Conservation (phyloP, 2,329 filamentous ascomycete genomes). For the Hyphodiscus sp. region DNA sequence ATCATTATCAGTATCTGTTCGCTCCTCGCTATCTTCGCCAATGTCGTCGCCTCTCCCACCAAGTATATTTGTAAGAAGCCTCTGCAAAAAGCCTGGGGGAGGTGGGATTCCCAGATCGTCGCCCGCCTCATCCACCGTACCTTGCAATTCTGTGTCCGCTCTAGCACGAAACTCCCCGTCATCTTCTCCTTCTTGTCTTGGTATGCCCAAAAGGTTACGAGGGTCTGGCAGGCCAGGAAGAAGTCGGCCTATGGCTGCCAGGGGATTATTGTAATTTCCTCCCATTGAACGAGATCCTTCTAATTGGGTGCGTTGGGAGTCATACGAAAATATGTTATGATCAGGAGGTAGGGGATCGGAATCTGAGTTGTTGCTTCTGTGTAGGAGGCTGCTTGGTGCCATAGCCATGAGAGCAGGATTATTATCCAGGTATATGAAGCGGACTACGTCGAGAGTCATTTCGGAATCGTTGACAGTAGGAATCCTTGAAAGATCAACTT, state of each 20-base stretch:
- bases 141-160: background rate
- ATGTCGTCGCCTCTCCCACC: background rate
- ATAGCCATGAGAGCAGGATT: slow-evolving; percentile 27
- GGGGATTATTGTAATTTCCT: slow-evolving; percentile 19
- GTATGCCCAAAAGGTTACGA: background rate
- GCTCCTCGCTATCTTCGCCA: background rate
- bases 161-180: slow-evolving; percentile 1
- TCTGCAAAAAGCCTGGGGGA: background rate
- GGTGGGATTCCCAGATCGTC: background rate
- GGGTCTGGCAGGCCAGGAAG: slow-evolving; percentile 7
- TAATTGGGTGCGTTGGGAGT: slow-evolving; percentile 14
- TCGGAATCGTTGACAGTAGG: slow-evolving; percentile 16
- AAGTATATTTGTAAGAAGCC: background rate
- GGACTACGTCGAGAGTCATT: slow-evolving; percentile 27
- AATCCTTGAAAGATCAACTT: slow-evolving; percentile 13
- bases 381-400: slow-evolving; percentile 24
- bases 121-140: slow-evolving; percentile 4
- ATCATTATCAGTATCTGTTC: slow-evolving; percentile 14
- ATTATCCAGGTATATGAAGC: slow-evolving; percentile 30
- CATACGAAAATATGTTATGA: slow-evolving; percentile 26
- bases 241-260: slow-evolving; percentile 23
- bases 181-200: background rate
- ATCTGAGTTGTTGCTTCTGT: slow-evolving; percentile 29
- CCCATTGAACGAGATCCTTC: slow-evolving; percentile 1
- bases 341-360: slow-evolving; percentile 30